Evolutionary conservation across 1,139 yeast genomes (phyloP).

Genomic region (Sugiyamaella xylanicola): DNA sequence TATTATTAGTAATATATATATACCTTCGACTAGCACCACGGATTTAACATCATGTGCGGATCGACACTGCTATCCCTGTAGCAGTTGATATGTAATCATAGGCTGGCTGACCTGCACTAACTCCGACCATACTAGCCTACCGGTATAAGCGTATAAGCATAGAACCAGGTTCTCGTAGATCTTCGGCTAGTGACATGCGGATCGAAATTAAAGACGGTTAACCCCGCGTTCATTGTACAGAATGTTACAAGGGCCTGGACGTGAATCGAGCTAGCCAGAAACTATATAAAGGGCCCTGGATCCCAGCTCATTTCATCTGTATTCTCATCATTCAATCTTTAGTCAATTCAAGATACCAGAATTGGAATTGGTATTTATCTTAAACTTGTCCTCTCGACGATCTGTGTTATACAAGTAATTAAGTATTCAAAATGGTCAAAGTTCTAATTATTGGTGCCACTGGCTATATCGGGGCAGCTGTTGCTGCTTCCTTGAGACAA

Average conservation of each 20-base stretch:
- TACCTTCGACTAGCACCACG: too few species aligned
- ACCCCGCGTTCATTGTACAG: neutral
- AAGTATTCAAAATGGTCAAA: slow-evolving; percentile 15
- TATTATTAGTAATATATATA: too few species aligned
- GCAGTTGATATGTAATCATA: too few species aligned
- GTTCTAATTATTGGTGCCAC: slow-evolving; percentile 28
- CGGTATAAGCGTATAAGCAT: too few species aligned
- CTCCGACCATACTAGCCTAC: neutral
- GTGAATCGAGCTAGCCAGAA: neutral
- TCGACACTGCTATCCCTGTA: neutral
- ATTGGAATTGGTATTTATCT: too few species aligned
- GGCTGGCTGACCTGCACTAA: neutral
- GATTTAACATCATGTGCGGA: neutral
- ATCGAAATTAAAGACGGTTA: too few species aligned
- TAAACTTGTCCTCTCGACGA: too few species aligned
- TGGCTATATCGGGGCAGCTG: slow-evolving; percentile 26
- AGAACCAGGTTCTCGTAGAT: neutral
- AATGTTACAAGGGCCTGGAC: neutral
- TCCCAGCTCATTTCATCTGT: neutral
- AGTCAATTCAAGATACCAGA: too few species aligned
- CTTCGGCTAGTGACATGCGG: neutral
- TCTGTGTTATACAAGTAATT: too few species aligned
- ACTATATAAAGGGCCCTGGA: neutral
- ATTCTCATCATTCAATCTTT: neutral
- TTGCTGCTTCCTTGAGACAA: slow-evolving; percentile 16